A percentile compares a stretch with the other conserved stretches of the same genome.
phyloP scores from a whole-genome alignment of 306 rosid species.

The Pyrus communis region DNA sequence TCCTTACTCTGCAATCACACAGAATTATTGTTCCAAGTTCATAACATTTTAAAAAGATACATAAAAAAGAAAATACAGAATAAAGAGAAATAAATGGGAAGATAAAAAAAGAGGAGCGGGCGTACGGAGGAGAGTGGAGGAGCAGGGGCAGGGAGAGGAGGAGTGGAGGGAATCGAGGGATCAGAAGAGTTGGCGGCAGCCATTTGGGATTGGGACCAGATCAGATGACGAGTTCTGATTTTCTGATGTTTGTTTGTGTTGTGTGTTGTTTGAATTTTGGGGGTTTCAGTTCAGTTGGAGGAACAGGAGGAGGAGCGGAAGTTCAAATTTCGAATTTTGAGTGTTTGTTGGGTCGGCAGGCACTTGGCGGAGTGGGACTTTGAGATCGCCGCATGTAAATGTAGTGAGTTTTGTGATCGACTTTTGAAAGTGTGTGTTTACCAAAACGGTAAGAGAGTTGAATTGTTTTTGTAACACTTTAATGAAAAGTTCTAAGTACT shows the following conservation, averaged over 20 bases:
- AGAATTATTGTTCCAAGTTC: background rate
- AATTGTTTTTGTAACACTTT: no score
- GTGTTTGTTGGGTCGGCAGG: background rate
- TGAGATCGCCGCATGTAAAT: background rate
- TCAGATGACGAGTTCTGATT: background rate
- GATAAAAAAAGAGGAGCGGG: background rate
- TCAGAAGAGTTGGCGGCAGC: constrained; percentile 30
- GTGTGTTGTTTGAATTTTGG: background rate
- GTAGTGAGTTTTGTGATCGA: no score
- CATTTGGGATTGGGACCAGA: constrained; percentile 14
- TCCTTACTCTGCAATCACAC: constrained; percentile 54
- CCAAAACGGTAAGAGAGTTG: no score
- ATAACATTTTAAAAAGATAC: background rate
- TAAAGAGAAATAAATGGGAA: background rate
- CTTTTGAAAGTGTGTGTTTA: no score
- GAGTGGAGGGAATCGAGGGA: constrained; percentile 18
- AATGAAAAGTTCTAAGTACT: no score
- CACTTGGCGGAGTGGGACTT: background rate
- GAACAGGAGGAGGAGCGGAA: background rate
- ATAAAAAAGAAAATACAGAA: background rate
- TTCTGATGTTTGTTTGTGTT: background rate
- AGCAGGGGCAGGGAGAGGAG: constrained; percentile 14
- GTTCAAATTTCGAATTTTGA: background rate
- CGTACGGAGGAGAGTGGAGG: constrained; percentile 31
- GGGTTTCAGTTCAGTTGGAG: background rate